Percentiles rank a stretch among this genome's conserved stretches.
Conservation (phyloP, 345 rosid genomes). For the Corchorus olitorius region DNA sequence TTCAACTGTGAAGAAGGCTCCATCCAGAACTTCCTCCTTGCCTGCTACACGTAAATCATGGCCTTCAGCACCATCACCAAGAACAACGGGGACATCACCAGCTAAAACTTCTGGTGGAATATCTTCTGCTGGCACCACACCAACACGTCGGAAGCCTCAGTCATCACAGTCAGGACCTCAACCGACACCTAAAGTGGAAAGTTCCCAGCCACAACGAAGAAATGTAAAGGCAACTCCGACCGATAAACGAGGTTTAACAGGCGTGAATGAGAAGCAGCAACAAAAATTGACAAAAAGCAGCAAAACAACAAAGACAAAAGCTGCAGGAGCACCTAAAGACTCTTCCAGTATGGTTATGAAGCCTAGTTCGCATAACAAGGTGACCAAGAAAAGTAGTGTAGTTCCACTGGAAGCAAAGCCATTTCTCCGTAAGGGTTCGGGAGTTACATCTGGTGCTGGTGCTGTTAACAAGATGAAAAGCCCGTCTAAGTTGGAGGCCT, state of each 20-base stretch:
- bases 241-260: constrained; percentile 32
- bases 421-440: constrained; percentile 50
- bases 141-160: constrained; percentile 46
- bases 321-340: constrained; percentile 33
- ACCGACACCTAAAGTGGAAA: constrained; percentile 46
- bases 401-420: constrained; percentile 63
- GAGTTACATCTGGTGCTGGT: constrained; percentile 32
- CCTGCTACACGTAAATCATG: constrained; percentile 58
- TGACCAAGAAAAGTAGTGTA: constrained; percentile 60
- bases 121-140: constrained; percentile 42
- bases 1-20: constrained; percentile 35
- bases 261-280: constrained; percentile 37
- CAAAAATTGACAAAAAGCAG: constrained; percentile 33
- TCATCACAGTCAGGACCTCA: constrained; percentile 37
- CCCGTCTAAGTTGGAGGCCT: constrained; percentile 30
- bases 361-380: constrained; percentile 52
- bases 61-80: constrained; percentile 55
- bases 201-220: constrained; percentile 32
- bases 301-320: constrained; percentile 40
- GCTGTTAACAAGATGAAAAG: constrained; percentile 33
- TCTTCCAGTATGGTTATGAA: constrained; percentile 38
- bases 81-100: constrained; percentile 40
- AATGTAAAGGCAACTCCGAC: constrained; percentile 32
- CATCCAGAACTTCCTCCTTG: constrained; percentile 43
- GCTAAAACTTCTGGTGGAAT: constrained; percentile 41